These are phyloP conservation scores for Batkoa obscura DNA, from an alignment of 371 early-diverging fungal genomes.

Conservation along the genomic window DNA sequence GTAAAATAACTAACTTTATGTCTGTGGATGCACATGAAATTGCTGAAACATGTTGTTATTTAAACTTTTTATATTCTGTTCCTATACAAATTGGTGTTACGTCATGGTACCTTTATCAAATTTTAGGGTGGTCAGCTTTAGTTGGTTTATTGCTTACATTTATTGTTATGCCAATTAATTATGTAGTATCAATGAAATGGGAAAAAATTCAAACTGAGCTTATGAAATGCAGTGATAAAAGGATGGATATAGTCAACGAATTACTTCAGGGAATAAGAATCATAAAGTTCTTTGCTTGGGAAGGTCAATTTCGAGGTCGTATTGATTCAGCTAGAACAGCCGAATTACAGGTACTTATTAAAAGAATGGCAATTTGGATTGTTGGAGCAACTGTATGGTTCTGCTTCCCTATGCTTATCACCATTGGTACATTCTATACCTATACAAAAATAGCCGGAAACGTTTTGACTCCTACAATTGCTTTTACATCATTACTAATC, in stretches of 20 bases:
- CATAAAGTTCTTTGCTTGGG: constrained; percentile 54
- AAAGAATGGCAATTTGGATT: constrained; percentile 20
- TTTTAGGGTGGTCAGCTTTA: constrained; percentile 27
- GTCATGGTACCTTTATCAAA: constrained; percentile 20
- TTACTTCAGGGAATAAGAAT: constrained; percentile 42
- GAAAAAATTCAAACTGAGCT: constrained; percentile 10
- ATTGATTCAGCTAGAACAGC: constrained; percentile 22
- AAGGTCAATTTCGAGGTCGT: constrained; percentile 27
- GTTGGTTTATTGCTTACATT: constrained; percentile 25
- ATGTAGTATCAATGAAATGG: constrained; percentile 26
- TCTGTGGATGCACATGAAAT: constrained; percentile 48
- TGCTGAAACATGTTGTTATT: constrained; percentile 17
- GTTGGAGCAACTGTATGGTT: constrained; percentile 20
- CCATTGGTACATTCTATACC: constrained; percentile 27
- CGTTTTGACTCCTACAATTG: constrained; percentile 31
- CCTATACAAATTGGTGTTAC: constrained; percentile 28
- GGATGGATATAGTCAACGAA: constrained; percentile 23
- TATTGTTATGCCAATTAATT: constrained; percentile 23
- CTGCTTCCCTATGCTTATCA: constrained; percentile 32
- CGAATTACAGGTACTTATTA: constrained; percentile 23
- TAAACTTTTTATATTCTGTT: constrained; percentile 25
- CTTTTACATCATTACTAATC: constrained; percentile 36
- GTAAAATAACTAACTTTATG: constrained; percentile 69
- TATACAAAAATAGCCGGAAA: constrained; percentile 32
- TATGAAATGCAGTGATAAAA: constrained; percentile 17